Percentiles rank a stretch among this genome's conserved stretches.
Evolutionary conservation across 2,329 filamentous ascomycete species (phyloP).

Genomic region (Bipolaris bicolor): DNA sequence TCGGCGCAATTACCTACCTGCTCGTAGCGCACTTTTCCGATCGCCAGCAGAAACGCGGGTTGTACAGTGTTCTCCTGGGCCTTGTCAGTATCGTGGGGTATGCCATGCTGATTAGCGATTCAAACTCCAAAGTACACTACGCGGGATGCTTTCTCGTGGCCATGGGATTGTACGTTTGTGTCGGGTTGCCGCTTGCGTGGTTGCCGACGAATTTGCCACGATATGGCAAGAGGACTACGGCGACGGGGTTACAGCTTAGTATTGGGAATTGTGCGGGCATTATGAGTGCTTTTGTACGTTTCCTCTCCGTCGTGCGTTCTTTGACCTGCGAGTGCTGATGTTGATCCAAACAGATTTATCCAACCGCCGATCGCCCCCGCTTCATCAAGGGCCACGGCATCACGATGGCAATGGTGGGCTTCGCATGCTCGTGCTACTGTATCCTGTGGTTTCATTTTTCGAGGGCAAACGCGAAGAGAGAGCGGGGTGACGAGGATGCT

Average conservation of each 20-base stretch:
- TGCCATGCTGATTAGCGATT: constrained; percentile 67
- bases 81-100: constrained; percentile 71
- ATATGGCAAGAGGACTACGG: constrained; percentile 77
- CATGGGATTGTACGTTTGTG: constrained; percentile 69
- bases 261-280: constrained; percentile 74
- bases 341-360: constrained; percentile 51
- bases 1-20: constrained; percentile 75
- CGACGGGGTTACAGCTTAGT: constrained; percentile 72
- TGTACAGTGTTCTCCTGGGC: constrained; percentile 69
- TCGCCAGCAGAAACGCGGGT: constrained; percentile 66
- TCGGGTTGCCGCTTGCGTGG: constrained; percentile 64
- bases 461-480: constrained; percentile 47
- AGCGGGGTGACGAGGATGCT: constrained; percentile 50
- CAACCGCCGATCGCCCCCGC: constrained; percentile 51
- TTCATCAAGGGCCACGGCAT: constrained; percentile 61
- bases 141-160: constrained; percentile 80
- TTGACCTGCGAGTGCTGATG: too few species aligned
- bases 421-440: constrained; percentile 48
- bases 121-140: constrained; percentile 69
- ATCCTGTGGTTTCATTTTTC: constrained; percentile 49
- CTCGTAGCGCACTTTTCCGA: constrained; percentile 70
- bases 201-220: constrained; percentile 72
- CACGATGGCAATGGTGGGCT: constrained; percentile 57
- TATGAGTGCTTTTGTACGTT: constrained; percentile 71
- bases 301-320: too few species aligned